A percentile compares a stretch with the other conserved stretches of the same genome.
These are phyloP conservation scores for Globisporangium nagaii DNA, from an alignment of 352 stramenopile genomes.

Conservation along the genomic window DNA sequence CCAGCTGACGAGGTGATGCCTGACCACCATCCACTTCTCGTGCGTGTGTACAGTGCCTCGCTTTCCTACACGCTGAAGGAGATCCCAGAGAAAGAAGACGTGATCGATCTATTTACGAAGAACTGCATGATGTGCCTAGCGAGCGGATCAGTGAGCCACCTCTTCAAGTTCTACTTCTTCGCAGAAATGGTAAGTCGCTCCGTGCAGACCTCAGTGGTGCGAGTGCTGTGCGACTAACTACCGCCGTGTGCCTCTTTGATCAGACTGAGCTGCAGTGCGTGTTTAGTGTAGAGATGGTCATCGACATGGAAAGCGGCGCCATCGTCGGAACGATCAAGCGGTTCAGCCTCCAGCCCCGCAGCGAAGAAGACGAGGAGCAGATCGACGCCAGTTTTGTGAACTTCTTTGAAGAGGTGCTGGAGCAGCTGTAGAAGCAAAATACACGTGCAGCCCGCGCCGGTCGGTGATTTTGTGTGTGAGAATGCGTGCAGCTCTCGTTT, in stretches of 20 bases:
- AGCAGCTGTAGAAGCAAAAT: conserved; percentile 45
- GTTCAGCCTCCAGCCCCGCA: conserved; percentile 50
- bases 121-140: conserved; percentile 77
- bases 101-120: conserved; percentile 68
- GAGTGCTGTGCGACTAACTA: no score
- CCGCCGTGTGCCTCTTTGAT: neutral
- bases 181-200: conserved; percentile 62
- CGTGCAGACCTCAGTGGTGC: neutral
- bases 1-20: neutral
- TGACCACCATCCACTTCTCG: neutral
- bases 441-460: neutral
- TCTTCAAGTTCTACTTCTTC: conserved; percentile 88
- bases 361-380: conserved; percentile 64
- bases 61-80: conserved; percentile 43
- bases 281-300: conserved; percentile 79
- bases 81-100: conserved; percentile 62
- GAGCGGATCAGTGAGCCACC: conserved; percentile 57
- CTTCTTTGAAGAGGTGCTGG: conserved; percentile 76
- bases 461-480: conserved; percentile 3
- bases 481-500: neutral
- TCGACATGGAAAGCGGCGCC: conserved; percentile 44
- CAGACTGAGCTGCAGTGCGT: conserved; percentile 67
- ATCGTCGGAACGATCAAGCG: conserved; percentile 70
- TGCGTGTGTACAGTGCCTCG: conserved; percentile 28
- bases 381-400: conserved; percentile 82